These are phyloP conservation scores for Spizellomyces punctatus DNA, from an alignment of 192 early-diverging fungal species.

Conservation along the genomic window DNA sequence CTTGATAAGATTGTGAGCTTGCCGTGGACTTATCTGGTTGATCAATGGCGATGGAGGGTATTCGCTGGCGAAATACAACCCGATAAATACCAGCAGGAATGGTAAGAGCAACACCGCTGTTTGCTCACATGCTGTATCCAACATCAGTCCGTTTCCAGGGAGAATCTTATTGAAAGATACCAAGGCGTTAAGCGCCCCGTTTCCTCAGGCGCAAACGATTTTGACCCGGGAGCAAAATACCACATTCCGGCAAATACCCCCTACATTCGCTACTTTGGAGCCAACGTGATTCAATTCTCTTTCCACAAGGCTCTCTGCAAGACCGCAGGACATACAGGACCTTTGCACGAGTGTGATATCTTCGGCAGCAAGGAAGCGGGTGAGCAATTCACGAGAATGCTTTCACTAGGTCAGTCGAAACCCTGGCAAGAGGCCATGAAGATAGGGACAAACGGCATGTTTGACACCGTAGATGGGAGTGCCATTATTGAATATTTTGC, in stretches of 20 bases:
- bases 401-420: constrained; percentile 23
- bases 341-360: constrained; percentile 43
- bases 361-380: constrained; percentile 39
- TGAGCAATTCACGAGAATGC: constrained; percentile 28
- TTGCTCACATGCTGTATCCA: too few relatives aligned
- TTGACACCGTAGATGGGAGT: constrained; percentile 29
- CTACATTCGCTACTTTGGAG: constrained; percentile 42
- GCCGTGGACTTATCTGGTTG: constrained; percentile 37
- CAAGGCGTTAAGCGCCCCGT: constrained; percentile 33
- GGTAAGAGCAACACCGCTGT: constrained; percentile 6
- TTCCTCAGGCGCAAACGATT: constrained; percentile 16
- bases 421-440: constrained; percentile 37
- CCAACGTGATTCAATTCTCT: constrained; percentile 28
- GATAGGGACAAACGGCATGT: constrained; percentile 20
- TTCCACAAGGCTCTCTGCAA: constrained; percentile 36
- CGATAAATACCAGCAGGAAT: constrained; percentile 32
- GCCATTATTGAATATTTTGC: constrained; percentile 37
- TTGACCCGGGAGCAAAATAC: constrained; percentile 36
- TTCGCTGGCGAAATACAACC: constrained; percentile 22
- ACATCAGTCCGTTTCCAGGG: too few relatives aligned
- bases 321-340: constrained; percentile 20
- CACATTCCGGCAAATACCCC: constrained; percentile 28
- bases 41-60: constrained; percentile 38
- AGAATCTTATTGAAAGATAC: constrained; percentile 8
- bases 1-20: constrained; percentile 33